Percentiles rank a stretch among this genome's conserved stretches.
Evolutionary conservation across 352 stramenopile genomes (phyloP).

Genomic region (Pythium volutum): DNA sequence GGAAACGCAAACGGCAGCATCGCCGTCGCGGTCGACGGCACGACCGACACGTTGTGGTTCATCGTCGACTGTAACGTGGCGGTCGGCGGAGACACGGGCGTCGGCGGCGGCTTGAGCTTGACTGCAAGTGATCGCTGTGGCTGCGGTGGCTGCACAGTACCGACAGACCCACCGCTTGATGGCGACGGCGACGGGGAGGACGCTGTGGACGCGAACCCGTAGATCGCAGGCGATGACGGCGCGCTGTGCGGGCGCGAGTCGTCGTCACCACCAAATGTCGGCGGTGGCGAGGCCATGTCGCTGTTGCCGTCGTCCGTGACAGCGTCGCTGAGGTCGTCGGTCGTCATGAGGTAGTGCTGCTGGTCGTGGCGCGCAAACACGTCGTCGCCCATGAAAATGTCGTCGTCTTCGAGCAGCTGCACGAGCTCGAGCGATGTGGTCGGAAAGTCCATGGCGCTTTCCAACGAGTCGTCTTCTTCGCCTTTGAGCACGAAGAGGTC

Average conservation of each 20-base stretch:
- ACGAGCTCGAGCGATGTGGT: conserved; percentile 29
- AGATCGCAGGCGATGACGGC: conserved; percentile 24
- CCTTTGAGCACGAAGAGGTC: conserved; percentile 38
- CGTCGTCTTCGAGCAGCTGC: conserved; percentile 41
- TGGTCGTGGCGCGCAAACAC: neutral
- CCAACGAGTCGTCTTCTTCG: conserved; percentile 30
- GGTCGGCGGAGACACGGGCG: conserved; percentile 2
- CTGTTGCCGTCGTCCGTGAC: conserved; percentile 39
- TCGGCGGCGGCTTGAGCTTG: neutral
- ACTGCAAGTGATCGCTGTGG: neutral
- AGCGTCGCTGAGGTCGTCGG: conserved; percentile 41
- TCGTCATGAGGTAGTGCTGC: conserved; percentile 37
- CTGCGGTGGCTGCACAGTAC: neutral
- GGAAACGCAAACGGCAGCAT: conserved; percentile 59
- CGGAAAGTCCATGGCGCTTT: conserved; percentile 21
- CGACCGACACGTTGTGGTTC: neutral
- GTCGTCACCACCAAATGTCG: conserved; percentile 28
- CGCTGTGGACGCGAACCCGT: conserved; percentile 1
- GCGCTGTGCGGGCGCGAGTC: conserved; percentile 3
- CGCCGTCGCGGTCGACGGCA: neutral
- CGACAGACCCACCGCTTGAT: neutral
- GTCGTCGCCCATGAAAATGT: conserved; percentile 21
- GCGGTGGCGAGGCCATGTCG: conserved; percentile 47
- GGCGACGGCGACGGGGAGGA: neutral
- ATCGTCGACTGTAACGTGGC: neutral